Evolutionary conservation across 2,329 filamentous ascomycete genomes (phyloP).

Genomic region (Macroventuria anomochaeta): DNA sequence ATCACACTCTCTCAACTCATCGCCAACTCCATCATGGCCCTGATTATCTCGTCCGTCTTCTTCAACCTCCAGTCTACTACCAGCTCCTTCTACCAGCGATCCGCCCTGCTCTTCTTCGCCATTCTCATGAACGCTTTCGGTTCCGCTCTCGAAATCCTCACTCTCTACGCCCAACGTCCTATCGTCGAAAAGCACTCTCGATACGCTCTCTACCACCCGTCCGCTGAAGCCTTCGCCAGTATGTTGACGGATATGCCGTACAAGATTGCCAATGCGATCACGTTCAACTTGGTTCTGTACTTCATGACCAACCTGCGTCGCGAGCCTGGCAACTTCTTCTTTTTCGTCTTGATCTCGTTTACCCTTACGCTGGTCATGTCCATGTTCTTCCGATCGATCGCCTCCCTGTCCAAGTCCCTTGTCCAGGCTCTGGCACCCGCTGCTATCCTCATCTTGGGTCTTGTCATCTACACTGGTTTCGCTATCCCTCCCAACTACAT

Average conservation of each 20-base stretch:
- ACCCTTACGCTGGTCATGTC: constrained; percentile 78
- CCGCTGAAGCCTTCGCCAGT: constrained; percentile 83
- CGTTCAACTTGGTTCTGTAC: constrained; percentile 82
- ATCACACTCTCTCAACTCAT: constrained; percentile 72
- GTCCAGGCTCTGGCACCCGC: constrained; percentile 64
- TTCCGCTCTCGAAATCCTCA: constrained; percentile 82
- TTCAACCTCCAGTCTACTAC: constrained; percentile 74
- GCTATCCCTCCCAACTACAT: constrained; percentile 66
- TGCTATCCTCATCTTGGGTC: constrained; percentile 66
- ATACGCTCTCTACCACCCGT: constrained; percentile 89
- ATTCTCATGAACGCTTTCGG: constrained; percentile 86
- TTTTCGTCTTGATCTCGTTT: constrained; percentile 81
- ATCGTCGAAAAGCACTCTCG: constrained; percentile 90
- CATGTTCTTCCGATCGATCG: constrained; percentile 84
- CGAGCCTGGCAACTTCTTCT: constrained; percentile 79
- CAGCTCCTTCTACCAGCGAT: constrained; percentile 77
- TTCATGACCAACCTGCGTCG: constrained; percentile 85
- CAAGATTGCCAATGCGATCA: constrained; percentile 75
- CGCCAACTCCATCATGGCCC: constrained; percentile 75
- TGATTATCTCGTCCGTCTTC: constrained; percentile 83
- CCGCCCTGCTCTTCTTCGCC: constrained; percentile 84
- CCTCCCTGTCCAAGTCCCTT: constrained; percentile 73
- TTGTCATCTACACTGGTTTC: constrained; percentile 74
- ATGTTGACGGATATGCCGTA: constrained; percentile 88
- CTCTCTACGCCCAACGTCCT: constrained; percentile 84